Conservation (phyloP, 352 stramenopile genomes). For the Globisporangium mamillatum region DNA sequence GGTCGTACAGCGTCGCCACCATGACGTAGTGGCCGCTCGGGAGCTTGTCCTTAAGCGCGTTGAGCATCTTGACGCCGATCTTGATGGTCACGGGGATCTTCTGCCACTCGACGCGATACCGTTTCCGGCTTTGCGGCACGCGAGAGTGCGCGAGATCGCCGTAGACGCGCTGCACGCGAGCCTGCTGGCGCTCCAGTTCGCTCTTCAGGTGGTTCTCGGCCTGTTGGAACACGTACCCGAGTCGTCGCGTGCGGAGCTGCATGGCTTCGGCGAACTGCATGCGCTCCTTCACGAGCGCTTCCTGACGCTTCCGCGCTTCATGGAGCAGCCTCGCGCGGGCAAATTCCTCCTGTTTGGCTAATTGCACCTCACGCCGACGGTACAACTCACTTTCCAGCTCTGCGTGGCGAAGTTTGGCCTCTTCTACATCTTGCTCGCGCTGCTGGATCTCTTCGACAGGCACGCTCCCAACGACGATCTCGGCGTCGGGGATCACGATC, state of each 20-base stretch:
- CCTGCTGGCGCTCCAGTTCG: slow-evolving; percentile 59
- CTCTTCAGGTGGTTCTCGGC: slow-evolving; percentile 58
- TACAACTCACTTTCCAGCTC: slow-evolving; percentile 54
- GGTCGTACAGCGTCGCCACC: slow-evolving; percentile 83
- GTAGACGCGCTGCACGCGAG: slow-evolving; percentile 56
- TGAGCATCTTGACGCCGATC: slow-evolving; percentile 56
- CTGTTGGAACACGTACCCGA: slow-evolving; percentile 71
- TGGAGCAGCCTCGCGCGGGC: slow-evolving; percentile 33
- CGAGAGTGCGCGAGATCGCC: slow-evolving; percentile 42
- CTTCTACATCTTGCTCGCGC: slow-evolving; percentile 59
- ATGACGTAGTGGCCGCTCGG: slow-evolving; percentile 76
- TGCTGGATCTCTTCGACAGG: slow-evolving; percentile 57
- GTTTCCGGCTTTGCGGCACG: slow-evolving; percentile 36
- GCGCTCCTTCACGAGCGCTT: slow-evolving; percentile 41
- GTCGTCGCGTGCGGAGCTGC: slow-evolving; percentile 42
- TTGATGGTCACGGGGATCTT: slow-evolving; percentile 74
- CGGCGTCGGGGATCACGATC: slow-evolving; percentile 54
- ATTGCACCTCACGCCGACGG: slow-evolving; percentile 39
- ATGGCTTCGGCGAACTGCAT: slow-evolving; percentile 41
- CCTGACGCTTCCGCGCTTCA: slow-evolving; percentile 37
- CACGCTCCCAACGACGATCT: slow-evolving; percentile 61
- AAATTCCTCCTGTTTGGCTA: slow-evolving; percentile 41
- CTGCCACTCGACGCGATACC: slow-evolving; percentile 72
- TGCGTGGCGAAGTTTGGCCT: slow-evolving; percentile 39
- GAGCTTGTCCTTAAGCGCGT: slow-evolving; percentile 84